Evolutionary conservation across 257 asterid species (phyloP).

Genomic region (Gentiana straminea): DNA sequence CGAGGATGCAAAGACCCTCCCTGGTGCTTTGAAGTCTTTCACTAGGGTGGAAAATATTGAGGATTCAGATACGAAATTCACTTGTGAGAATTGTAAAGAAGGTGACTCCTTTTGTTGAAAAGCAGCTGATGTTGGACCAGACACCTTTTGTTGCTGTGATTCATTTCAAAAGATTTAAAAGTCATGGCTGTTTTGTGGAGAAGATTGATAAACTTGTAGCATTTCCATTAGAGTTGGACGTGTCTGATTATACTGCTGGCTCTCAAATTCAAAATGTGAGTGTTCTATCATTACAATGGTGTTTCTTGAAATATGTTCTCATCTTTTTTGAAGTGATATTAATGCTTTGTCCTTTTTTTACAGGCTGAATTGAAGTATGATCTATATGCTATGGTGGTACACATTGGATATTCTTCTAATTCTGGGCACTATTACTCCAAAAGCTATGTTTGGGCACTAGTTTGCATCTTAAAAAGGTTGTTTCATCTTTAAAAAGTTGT

Average conservation of each 20-base stretch:
- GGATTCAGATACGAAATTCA: constrained; percentile 65
- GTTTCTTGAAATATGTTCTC: neutral
- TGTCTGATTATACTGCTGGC: constrained; percentile 43
- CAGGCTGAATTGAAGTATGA: constrained; percentile 61
- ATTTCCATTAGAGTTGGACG: constrained; percentile 66
- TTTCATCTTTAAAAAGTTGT: no score
- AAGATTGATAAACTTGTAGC: constrained; percentile 71
- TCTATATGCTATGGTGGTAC: constrained; percentile 80
- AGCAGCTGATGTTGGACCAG: constrained; percentile 66
- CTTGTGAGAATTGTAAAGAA: constrained; percentile 75
- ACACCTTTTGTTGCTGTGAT: constrained; percentile 59
- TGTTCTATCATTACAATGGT: neutral
- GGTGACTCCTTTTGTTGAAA: constrained; percentile 58
- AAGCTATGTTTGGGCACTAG: no score
- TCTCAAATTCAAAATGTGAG: constrained; percentile 38
- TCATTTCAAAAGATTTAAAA: constrained; percentile 87
- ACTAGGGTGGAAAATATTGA: constrained; percentile 81
- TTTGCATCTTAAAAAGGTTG: no score
- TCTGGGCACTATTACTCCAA: constrained; percentile 80
- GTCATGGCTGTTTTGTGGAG: constrained; percentile 60
- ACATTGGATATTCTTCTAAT: constrained; percentile 52
- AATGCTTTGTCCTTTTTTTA: neutral
- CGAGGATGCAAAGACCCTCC: constrained; percentile 46
- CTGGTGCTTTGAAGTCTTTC: constrained; percentile 72
- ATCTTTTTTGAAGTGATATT: neutral